A percentile compares a stretch with the other conserved stretches of the same genome.
Evolutionary conservation across 257 asterid species (phyloP).

Genomic region (Petrea volubilis): DNA sequence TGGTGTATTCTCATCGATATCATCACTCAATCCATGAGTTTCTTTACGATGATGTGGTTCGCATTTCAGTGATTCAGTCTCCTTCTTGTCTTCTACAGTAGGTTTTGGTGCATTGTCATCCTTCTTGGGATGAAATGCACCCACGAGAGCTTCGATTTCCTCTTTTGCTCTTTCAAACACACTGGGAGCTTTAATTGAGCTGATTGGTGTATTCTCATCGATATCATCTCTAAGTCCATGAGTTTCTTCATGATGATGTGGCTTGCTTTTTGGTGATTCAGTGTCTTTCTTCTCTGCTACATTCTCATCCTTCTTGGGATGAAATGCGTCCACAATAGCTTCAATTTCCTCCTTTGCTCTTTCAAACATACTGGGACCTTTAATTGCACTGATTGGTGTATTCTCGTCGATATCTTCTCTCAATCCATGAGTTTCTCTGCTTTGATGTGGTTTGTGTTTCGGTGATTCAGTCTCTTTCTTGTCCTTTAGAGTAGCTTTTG

Average conservation of each 20-base stretch:
- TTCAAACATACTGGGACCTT: constrained; percentile 76
- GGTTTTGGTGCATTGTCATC: constrained; percentile 35
- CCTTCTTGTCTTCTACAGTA: constrained; percentile 37
- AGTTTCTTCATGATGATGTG: constrained; percentile 67
- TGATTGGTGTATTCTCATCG: constrained; percentile 52
- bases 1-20: constrained; percentile 57
- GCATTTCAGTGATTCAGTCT: constrained; percentile 25
- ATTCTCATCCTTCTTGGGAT: constrained; percentile 60
- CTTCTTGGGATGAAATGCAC: constrained; percentile 57
- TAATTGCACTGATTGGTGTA: constrained; percentile 52
- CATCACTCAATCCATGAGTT: constrained; percentile 76
- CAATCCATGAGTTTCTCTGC: constrained; percentile 72
- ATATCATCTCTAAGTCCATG: constrained; percentile 65
- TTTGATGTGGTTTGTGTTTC: constrained; percentile 39
- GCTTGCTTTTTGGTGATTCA: constrained; percentile 32
- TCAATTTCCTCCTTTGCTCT: constrained; percentile 84
- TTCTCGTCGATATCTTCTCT: constrained; percentile 58
- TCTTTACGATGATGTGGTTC: constrained; percentile 60
- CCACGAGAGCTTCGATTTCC: constrained; percentile 73
- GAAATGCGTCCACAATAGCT: constrained; percentile 65
- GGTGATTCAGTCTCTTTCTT: constrained; percentile 38
- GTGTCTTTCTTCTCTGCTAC: constrained; percentile 39
- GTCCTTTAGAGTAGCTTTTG: constrained; percentile 23
- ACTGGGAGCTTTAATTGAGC: constrained; percentile 66
- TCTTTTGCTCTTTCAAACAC: constrained; percentile 88